Evolutionary conservation across 2,329 filamentous ascomycete species (phyloP).

Genomic region (Hortaea werneckii): DNA sequence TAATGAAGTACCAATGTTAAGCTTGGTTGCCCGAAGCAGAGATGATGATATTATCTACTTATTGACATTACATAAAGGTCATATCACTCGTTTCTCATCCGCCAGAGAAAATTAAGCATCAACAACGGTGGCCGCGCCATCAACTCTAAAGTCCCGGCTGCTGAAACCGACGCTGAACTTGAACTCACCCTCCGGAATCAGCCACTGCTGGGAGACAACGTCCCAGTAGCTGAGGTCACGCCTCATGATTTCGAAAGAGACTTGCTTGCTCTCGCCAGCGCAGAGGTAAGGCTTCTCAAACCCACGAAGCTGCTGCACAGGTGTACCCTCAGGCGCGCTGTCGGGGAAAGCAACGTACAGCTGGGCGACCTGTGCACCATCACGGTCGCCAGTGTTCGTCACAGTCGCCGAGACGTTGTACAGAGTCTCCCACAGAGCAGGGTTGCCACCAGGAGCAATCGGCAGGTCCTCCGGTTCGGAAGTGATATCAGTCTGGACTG

Average conservation of each 20-base stretch:
- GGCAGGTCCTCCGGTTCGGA: slow-evolving; percentile 9
- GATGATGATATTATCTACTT: no score
- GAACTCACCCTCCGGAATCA: slow-evolving; percentile 6
- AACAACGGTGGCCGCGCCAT: no score
- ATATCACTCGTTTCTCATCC: no score
- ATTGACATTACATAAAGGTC: no score
- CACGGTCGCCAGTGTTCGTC: slow-evolving; percentile 49
- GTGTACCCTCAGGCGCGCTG: slow-evolving; percentile 26
- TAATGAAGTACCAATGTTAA: no score
- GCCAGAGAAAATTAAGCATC: no score
- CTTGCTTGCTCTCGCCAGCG: neutral
- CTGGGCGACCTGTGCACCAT: slow-evolving; percentile 47
- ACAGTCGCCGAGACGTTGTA: slow-evolving; percentile 48
- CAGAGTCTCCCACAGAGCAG: slow-evolving; percentile 53
- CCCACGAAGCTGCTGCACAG: slow-evolving; percentile 14
- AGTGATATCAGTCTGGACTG: neutral
- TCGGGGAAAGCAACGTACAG: slow-evolving; percentile 36
- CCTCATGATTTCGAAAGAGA: slow-evolving; percentile 2
- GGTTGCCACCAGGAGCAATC: slow-evolving; percentile 19
- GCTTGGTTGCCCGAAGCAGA: no score
- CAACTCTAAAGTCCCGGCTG: slow-evolving; percentile 12
- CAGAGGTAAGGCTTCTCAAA: slow-evolving; percentile 12
- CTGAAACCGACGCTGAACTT: slow-evolving; percentile 16
- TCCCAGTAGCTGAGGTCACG: slow-evolving; percentile 6
- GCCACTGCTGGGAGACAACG: slow-evolving; percentile 22